phyloP scores from a whole-genome alignment of 805 yeast genomes.

The Maudiozyma turicensis region DNA sequence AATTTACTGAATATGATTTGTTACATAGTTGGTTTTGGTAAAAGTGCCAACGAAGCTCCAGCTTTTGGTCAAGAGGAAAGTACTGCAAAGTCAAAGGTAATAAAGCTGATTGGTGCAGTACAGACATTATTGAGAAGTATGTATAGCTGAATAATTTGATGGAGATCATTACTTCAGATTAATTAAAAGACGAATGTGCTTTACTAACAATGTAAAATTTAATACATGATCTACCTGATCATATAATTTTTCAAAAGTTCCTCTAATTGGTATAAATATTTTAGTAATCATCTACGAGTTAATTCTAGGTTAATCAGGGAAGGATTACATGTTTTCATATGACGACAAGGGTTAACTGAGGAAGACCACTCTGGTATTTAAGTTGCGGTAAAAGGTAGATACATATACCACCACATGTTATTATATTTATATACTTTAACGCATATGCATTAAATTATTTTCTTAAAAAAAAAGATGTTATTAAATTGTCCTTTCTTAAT shows the following conservation, averaged over 20 bases:
- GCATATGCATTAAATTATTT: not conserved
- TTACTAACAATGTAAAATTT: slow-evolving; percentile 3
- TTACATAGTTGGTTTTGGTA: slow-evolving; percentile 36
- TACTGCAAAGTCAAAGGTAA: slow-evolving; percentile 47
- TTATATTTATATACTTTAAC: no score
- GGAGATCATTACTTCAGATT: not conserved
- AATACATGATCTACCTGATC: not conserved
- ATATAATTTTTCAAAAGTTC: slow-evolving; percentile 33
- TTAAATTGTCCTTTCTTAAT: not conserved
- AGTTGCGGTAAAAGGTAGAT: no score
- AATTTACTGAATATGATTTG: not conserved
- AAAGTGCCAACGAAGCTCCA: slow-evolving; percentile 28
- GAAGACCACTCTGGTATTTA: no score
- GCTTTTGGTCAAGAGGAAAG: slow-evolving; percentile 40
- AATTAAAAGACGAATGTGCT: not conserved
- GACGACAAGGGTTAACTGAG: no score
- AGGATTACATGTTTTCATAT: not conserved
- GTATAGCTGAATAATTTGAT: slow-evolving; percentile 15
- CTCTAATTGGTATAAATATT: slow-evolving; percentile 58
- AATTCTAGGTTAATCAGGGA: slow-evolving; percentile 43
- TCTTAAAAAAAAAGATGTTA: not conserved
- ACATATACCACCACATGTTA: no score
- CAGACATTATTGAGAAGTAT: slow-evolving; percentile 63
- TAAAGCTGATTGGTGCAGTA: slow-evolving; percentile 61
- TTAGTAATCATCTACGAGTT: slow-evolving; percentile 62